Evolutionary conservation across 1,139 yeast species (phyloP), one percentile per base, ranked within the genome.

Genomic region (Geotrichum histeridarum): DNA sequence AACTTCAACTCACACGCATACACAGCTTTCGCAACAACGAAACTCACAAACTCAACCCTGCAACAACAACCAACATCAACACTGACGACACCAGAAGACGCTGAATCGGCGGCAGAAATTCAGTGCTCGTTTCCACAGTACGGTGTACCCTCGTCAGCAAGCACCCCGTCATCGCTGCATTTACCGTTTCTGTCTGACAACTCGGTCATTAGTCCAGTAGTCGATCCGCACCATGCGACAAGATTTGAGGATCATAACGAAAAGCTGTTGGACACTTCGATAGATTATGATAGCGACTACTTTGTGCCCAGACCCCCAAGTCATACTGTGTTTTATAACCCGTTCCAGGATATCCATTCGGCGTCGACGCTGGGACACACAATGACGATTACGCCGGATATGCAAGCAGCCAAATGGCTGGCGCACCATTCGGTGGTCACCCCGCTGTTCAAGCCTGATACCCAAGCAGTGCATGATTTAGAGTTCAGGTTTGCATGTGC

Each of bases 281-380:
- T 31, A 6, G 39, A 31, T 31, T 35, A 15, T n/a, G 42, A 45
- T 8, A 8, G 33, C 39, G 42, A 17, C 32, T 45, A 45, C 42
- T 12, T 45, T 2, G 27, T 45, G 4, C 49, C 49, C 8, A 35
- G 49, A 35, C 38, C 33, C n/a, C 15, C 49, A 35, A 8, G 8
- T 22, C n/a, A 17, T 17, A 27, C 36, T 3, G 18, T 37, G 6
- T 8, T 31, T 27, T 8, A 32, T 27, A 8, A 39, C 38, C 14
- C 52, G 3, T 54, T 54, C 31, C 50, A 46, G 12, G 56, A 54
- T 27, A 37, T 49, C 8, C 57, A 54, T 39, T 48, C 57, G 1
- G 42, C 57, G 2, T 46, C 54, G 1, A 45, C 54, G 18, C 38
- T 54, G 6, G 57, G 57, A n/a, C 43, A 48, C n/a, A 51, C 51